Base-by-base conservation (phyloP, 345 rosid species). In the Citrus inodora region DNA sequence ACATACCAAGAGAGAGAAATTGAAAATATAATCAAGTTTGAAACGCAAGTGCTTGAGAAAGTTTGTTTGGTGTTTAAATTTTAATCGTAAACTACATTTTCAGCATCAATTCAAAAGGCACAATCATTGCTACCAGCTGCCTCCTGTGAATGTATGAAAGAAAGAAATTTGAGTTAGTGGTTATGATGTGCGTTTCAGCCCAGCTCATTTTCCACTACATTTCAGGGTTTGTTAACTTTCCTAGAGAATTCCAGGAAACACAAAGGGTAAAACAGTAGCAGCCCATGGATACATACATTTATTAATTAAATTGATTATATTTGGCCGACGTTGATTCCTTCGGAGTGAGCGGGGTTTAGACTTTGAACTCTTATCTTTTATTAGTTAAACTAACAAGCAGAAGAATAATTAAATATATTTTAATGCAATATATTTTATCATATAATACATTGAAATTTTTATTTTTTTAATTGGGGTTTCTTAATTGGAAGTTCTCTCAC, bases 1-100 rank as follows among this genome's bases (percentile, higher is more conserved):
- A 1, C 32, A 37, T 9, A 35, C 60, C 33, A 1, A 25, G 7
- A 61, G n/a, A 30, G 37, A 9, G 42, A 65, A 6, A 13, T 48
- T 53, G 6, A 6, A 9, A 72, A 65, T 22, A 35, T 19, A n/a
- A 55, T 56, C 71, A 77, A 81, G 65, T 81, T 81, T 73, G 84
- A 77, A 64, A 81, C 79, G 80, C 61, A 81, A 76, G 22, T 68
- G 55, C 55, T 10, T 9, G 30, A 28, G 19, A 17, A 51, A 32
- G 64, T 11, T 33, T 16, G 3, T 21, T 70, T 78, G 28, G 66
- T 77, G 55, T 30, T 22, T 22, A 8, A 68, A 24, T 13, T 56
- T 78, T 30, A 37, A 30, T 60, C 63, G 51, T 13, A 10, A 19
- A 42, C 61, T 9, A 35, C 37, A 19, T 76, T 37, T 51, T 80